Conservation (phyloP, 495 filamentous ascomycete genomes). For the Aspergillus bertholletiae region DNA sequence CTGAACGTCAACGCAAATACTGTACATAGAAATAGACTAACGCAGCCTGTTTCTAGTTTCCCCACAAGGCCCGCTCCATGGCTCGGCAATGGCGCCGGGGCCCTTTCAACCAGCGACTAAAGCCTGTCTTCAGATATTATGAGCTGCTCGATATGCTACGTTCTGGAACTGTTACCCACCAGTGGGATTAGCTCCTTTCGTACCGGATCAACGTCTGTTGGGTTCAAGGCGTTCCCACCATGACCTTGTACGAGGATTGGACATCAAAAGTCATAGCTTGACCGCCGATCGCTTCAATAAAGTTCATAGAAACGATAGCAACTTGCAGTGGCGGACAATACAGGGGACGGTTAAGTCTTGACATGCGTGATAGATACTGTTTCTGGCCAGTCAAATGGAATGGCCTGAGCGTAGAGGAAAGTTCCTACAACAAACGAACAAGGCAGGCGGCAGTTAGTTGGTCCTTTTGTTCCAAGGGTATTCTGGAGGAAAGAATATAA, state of each 20-base stretch:
- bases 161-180: conserved; percentile 9
- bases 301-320: conserved; percentile 2
- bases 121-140: too few relatives aligned
- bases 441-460: neutral
- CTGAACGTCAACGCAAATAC: neutral
- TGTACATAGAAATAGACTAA: neutral
- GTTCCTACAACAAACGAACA: neutral
- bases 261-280: neutral
- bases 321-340: neutral
- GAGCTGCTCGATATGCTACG: too few relatives aligned
- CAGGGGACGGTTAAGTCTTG: too few relatives aligned
- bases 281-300: conserved; percentile 8
- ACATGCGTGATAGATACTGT: too few relatives aligned
- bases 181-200: conserved; percentile 15
- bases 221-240: neutral
- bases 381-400: too few relatives aligned
- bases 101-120: neutral
- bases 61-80: neutral
- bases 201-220: conserved; percentile 1
- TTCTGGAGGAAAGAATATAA: neutral
- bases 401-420: neutral
- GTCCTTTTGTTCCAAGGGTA: neutral
- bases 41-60: conserved; percentile 2
- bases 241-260: neutral
- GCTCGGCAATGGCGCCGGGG: neutral